Conservation (phyloP, 306 rosid genomes). For the cucumber (Cucumis sativus) region Cucumber_9930_V3 NC_026659.2:17090001-17090500, state of each 20-base stretch:
- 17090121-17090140: conserved; percentile 97
- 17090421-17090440: conserved; percentile 26
- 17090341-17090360: conserved; percentile 92
- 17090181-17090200: conserved; percentile 91
- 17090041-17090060: conserved; percentile 82
- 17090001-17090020: background rate
- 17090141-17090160: conserved; percentile 92
- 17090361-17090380: conserved; percentile 80
- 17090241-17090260: conserved; percentile 75
- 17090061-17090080: conserved; percentile 94
- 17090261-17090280: conserved; percentile 75
- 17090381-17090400: conserved; percentile 89
- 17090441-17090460: background rate
- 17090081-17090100: conserved; percentile 85
- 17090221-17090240: conserved; percentile 92
- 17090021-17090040: conserved; percentile 21
- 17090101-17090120: conserved; percentile 95
- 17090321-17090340: conserved; percentile 97
- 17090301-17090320: conserved; percentile 73
- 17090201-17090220: conserved; percentile 88
- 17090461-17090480: background rate
- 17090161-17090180: conserved; percentile 91
- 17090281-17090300: conserved; percentile 85
- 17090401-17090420: conserved; percentile 54
- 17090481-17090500: background rate